Evolutionary conservation across 768 basidiomycete genomes (phyloP).

Genomic region (Termitomyces sp.): DNA sequence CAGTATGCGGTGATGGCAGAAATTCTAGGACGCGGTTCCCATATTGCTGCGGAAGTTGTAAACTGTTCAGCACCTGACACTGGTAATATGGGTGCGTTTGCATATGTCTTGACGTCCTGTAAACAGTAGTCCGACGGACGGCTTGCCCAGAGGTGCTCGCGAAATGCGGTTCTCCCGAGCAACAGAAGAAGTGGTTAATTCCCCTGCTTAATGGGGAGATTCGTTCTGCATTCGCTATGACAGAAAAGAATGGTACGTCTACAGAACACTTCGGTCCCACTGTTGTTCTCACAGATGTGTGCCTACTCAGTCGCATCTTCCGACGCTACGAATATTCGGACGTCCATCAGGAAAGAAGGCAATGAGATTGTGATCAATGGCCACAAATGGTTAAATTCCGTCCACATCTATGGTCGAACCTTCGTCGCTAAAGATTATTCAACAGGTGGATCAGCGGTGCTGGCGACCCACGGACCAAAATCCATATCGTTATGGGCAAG

Average conservation of each 20-base stretch:
- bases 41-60: slow-evolving; percentile 77
- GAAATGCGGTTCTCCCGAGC: slow-evolving; percentile 84
- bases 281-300: slow-evolving; percentile 4
- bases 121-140: slow-evolving; percentile 6
- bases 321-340: slow-evolving; percentile 92
- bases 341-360: slow-evolving; percentile 78
- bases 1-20: slow-evolving; percentile 99
- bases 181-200: slow-evolving; percentile 85
- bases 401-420: neutral
- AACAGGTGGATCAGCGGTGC: slow-evolving; percentile 95
- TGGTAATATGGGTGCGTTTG: slow-evolving; percentile 85
- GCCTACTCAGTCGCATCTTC: slow-evolving; percentile 71
- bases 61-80: slow-evolving; percentile 98
- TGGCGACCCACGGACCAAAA: slow-evolving; percentile 81
- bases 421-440: neutral
- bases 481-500: slow-evolving; percentile 95
- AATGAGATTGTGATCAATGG: slow-evolving; percentile 91
- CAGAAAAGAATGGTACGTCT: slow-evolving; percentile 74
- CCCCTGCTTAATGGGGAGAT: slow-evolving; percentile 91
- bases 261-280: neutral
- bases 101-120: neutral
- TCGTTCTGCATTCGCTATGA: slow-evolving; percentile 95
- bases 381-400: slow-evolving; percentile 76
- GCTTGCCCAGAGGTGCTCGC: slow-evolving; percentile 82
- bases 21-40: slow-evolving; percentile 78